Percentiles rank a stretch among this genome's conserved stretches.
phyloP scores from a whole-genome alignment of 1,284 basidiomycete genomes.

The Apiotrichum porosum region DNA sequence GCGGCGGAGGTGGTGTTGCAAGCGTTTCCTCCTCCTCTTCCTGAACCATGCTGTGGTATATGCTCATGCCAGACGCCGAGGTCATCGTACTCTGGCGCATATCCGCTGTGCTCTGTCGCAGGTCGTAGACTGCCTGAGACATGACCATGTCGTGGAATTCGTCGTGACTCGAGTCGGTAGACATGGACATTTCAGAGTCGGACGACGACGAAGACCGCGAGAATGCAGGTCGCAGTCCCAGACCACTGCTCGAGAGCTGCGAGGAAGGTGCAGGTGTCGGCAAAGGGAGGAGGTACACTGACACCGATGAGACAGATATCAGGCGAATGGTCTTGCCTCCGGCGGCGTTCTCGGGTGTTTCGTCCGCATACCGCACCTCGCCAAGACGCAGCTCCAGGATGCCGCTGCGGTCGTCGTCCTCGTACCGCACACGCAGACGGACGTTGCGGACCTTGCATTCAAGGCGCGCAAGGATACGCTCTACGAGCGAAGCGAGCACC shows the following conservation, averaged over 20 bases:
- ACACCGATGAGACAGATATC: slow-evolving; percentile 24
- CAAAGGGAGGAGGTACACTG: slow-evolving; percentile 25
- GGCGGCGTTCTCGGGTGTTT: slow-evolving; percentile 15
- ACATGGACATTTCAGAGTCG: neutral
- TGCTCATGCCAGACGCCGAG: slow-evolving; percentile 8
- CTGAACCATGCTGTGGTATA: slow-evolving; percentile 11
- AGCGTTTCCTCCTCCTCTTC: neutral
- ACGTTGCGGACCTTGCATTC: slow-evolving; percentile 69
- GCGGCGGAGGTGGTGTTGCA: neutral
- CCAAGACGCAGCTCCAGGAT: slow-evolving; percentile 40
- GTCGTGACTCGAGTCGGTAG: slow-evolving; percentile 7
- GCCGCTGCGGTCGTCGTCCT: slow-evolving; percentile 28
- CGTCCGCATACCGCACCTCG: slow-evolving; percentile 42
- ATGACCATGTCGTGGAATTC: slow-evolving; percentile 47
- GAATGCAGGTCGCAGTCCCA: neutral
- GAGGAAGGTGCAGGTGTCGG: neutral
- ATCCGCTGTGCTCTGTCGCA: slow-evolving; percentile 39
- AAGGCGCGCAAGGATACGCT: slow-evolving; percentile 74
- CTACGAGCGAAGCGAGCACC: slow-evolving; percentile 75
- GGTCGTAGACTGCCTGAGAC: slow-evolving; percentile 51
- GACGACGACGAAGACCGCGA: slow-evolving; percentile 25
- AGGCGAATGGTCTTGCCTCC: slow-evolving; percentile 20
- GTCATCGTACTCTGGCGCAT: slow-evolving; percentile 11
- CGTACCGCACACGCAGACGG: slow-evolving; percentile 51
- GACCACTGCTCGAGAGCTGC: neutral